phyloP scores from a whole-genome alignment of 306 rosid species.

The Gynostemma pentaphyllum region DNA sequence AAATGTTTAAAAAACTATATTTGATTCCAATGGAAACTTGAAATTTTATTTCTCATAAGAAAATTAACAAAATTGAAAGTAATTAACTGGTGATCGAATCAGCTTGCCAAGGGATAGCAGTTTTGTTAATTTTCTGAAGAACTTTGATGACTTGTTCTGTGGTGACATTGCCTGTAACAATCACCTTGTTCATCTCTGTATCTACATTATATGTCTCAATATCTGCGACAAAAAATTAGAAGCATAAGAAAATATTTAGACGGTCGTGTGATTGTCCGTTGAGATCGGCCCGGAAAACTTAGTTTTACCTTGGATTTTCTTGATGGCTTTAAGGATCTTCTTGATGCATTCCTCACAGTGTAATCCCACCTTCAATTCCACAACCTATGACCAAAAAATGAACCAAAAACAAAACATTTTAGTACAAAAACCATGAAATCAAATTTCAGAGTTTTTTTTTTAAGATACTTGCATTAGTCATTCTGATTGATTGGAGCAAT shows the following conservation, averaged over 20 bases:
- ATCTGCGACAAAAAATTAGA: conserved; percentile 28
- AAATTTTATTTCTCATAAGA: background rate
- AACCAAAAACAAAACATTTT: background rate
- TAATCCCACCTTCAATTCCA: conserved; percentile 77
- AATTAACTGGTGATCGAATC: background rate
- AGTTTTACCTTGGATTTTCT: conserved; percentile 77
- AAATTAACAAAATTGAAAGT: background rate
- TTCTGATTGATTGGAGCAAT: background rate
- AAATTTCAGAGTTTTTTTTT: background rate
- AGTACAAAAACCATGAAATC: background rate
- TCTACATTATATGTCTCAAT: conserved; percentile 72
- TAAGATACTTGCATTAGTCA: background rate
- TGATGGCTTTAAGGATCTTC: conserved; percentile 77
- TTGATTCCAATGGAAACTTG: background rate
- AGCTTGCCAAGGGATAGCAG: conserved; percentile 47
- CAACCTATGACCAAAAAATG: conserved; percentile 36
- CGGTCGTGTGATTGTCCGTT: too few relatives aligned
- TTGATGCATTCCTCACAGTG: conserved; percentile 83
- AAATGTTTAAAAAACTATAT: background rate
- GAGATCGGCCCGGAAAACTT: too few relatives aligned
- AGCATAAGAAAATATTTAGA: too few relatives aligned
- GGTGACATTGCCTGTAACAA: conserved; percentile 60
- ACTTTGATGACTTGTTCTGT: conserved; percentile 50
- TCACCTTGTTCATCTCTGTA: conserved; percentile 55
- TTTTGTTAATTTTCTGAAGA: conserved; percentile 55